phyloP scores from a whole-genome alignment of 2,329 filamentous ascomycete genomes.

The Cytospora paraplurivora region DNA sequence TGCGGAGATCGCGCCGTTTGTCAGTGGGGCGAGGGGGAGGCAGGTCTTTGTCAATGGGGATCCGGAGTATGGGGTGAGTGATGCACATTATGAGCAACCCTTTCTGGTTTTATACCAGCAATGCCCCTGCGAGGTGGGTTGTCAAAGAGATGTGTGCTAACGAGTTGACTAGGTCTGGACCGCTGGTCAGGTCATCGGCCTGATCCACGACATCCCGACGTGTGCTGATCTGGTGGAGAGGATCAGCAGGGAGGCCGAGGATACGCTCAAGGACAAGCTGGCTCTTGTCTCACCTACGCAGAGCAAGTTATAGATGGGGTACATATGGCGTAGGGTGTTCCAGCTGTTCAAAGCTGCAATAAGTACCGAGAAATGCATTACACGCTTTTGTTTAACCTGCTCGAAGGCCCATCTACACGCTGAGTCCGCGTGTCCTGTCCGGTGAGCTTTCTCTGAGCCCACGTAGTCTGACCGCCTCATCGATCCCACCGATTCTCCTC shows the following conservation, averaged over 20 bases:
- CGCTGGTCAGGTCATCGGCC: slow-evolving; percentile 88
- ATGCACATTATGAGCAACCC: slow-evolving; percentile 33
- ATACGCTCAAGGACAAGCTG: slow-evolving; percentile 62
- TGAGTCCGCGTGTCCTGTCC: no score
- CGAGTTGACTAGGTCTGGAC: slow-evolving; percentile 76
- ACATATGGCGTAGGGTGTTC: neutral
- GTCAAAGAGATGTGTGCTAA: neutral
- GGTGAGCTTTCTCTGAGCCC: no score
- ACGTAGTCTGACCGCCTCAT: neutral
- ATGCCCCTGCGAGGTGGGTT: no score
- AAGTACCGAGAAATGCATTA: neutral
- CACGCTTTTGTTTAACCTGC: neutral
- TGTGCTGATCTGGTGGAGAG: slow-evolving; percentile 69
- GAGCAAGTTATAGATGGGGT: slow-evolving; percentile 57
- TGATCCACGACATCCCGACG: slow-evolving; percentile 82
- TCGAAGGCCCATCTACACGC: neutral
- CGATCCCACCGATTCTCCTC: slow-evolving; percentile 5
- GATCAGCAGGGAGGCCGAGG: slow-evolving; percentile 77
- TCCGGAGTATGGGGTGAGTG: slow-evolving; percentile 80
- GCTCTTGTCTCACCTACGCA: slow-evolving; percentile 53
- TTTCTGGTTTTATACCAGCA: no score
- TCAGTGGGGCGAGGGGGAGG: slow-evolving; percentile 87
- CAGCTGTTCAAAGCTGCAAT: neutral
- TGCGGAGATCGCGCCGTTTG: slow-evolving; percentile 79
- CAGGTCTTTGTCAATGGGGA: slow-evolving; percentile 94